These are phyloP conservation scores for Yamadazyma takamatsuzukensis DNA, from an alignment of 805 yeast species.

Conservation along the genomic window DNA sequence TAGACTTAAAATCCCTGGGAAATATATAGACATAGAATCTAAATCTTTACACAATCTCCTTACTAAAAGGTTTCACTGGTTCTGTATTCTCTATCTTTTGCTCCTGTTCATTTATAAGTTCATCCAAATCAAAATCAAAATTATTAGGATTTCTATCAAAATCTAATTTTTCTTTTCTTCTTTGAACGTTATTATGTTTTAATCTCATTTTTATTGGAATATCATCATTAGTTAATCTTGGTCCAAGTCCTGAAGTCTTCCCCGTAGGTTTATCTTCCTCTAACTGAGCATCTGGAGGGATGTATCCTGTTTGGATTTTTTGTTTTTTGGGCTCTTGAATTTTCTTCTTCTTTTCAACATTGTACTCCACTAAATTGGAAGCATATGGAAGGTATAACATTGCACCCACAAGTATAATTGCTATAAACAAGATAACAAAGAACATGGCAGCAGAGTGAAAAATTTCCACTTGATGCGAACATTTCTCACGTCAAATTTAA, in stretches of 20 bases:
- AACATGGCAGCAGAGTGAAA: conserved; percentile 23
- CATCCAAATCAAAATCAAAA: conserved; percentile 43
- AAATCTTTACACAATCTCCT: no score
- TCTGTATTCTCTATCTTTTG: conserved; percentile 3
- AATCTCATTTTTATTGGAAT: conserved; percentile 34
- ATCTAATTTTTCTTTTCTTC: conserved; percentile 31
- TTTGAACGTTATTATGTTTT: conserved; percentile 19
- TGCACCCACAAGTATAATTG: conserved; percentile 39
- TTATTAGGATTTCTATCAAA: conserved; percentile 36
- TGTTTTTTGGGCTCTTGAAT: conserved; percentile 5
- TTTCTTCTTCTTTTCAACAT: conserved; percentile 29
- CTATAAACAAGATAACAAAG: conserved; percentile 33
- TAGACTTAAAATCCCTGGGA: no score
- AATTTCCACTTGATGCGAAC: conserved; percentile 1
- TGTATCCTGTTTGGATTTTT: conserved; percentile 22
- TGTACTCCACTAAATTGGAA: conserved; percentile 47
- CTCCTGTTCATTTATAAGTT: conserved; percentile 36
- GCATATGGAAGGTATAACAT: conserved; percentile 45
- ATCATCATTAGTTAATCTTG: conserved; percentile 32
- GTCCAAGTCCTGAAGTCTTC: conserved; percentile 18
- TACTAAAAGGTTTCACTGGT: no score
- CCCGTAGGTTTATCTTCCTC: conserved; percentile 10
- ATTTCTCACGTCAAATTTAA: no score
- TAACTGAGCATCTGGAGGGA: conserved; percentile 38
- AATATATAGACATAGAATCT: no score